A percentile compares a stretch with the other conserved stretches of the same genome.
Conservation (phyloP, 2,329 filamentous ascomycete genomes). For the Talaromyces sp. region DNA sequence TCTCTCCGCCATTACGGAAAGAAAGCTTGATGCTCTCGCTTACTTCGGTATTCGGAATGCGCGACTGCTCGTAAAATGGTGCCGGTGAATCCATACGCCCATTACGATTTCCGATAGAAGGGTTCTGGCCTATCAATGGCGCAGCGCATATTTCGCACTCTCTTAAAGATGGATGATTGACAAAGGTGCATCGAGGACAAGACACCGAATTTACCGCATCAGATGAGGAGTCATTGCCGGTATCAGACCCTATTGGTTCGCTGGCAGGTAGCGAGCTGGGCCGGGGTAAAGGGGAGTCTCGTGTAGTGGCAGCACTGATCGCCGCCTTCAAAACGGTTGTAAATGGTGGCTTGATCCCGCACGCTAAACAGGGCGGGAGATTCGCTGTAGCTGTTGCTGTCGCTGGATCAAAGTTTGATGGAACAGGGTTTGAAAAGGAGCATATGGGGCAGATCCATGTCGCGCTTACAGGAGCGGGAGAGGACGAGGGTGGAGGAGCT, state of each 20-base stretch:
- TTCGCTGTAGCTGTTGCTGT: constrained; percentile 78
- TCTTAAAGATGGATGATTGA: constrained; percentile 83
- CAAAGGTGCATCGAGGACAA: constrained; percentile 90
- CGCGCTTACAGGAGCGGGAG: constrained; percentile 54
- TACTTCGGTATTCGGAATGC: constrained; percentile 58
- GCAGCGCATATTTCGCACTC: constrained; percentile 91
- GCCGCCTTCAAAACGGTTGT: constrained; percentile 83
- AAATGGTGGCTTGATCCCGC: constrained; percentile 88
- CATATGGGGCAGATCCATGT: constrained; percentile 98
- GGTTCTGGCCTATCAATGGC: constrained; percentile 63
- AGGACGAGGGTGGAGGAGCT: constrained; percentile 25
- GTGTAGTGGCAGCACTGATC: constrained; percentile 69
- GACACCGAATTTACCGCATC: constrained; percentile 30
- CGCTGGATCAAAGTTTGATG: constrained; percentile 87
- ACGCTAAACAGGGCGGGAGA: constrained; percentile 84
- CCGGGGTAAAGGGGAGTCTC: constrained; percentile 23
- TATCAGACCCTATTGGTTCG: background rate
- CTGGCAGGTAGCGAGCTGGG: constrained; percentile 3
- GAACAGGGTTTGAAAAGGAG: constrained; percentile 89
- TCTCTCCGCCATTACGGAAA: constrained; percentile 85
- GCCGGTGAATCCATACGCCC: constrained; percentile 75
- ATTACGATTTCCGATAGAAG: constrained; percentile 33
- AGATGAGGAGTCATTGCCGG: background rate
- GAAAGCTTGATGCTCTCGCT: constrained; percentile 85
- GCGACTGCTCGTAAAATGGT: constrained; percentile 59